Base-by-base conservation (phyloP, 495 filamentous ascomycete genomes). In the Bacidia rubella region DNA sequence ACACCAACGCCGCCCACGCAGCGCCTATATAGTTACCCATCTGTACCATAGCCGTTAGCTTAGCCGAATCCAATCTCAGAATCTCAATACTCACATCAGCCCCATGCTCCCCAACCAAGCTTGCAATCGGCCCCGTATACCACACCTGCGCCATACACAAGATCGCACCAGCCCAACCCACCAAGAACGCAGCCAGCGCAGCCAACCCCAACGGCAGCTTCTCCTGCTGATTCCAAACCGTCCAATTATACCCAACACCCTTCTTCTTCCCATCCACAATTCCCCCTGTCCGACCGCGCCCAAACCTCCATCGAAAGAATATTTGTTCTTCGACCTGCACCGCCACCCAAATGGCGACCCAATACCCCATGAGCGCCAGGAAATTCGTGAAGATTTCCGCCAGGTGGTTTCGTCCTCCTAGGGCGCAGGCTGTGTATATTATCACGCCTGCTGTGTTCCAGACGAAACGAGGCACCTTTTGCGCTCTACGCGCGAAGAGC, bases 361-460 rank as follows among this genome's bases (percentile, higher is more conserved):
- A 86, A 62, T 86, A 86, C 22, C 81, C 82, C 79, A 87, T 86
- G 24, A 87, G 64, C 1, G 81, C 76, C 20, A 87, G 69, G 62
- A 86, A 86, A 63, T 86, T 85, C 11, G 74, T 75, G 56, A 87
- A 86, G 54, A 87, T 80, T 17, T 71, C 71, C 3, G 78, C 74
- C 21, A 86, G 68, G 49, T 77, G 53, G 44, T 78, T 68, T 4
- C 80, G 70, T 11, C 83, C 83, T 1, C 72, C 81, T 15, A 86
- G 66, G 0, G 79, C 81, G 57, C 80, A 82, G 35, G 80, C 75
- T 3, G 76, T 72, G 57, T 77, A 79, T 23, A 87, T 74, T 10
- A 84, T 63, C 0, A 78, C 70, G 2, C 74, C 68, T 27, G 81
- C 60, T 11, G 73, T 76, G 40, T 76, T 80, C 81, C 81, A 86